Conservation (phyloP, 768 basidiomycete genomes). For the Pleurotus platypus region DNA sequence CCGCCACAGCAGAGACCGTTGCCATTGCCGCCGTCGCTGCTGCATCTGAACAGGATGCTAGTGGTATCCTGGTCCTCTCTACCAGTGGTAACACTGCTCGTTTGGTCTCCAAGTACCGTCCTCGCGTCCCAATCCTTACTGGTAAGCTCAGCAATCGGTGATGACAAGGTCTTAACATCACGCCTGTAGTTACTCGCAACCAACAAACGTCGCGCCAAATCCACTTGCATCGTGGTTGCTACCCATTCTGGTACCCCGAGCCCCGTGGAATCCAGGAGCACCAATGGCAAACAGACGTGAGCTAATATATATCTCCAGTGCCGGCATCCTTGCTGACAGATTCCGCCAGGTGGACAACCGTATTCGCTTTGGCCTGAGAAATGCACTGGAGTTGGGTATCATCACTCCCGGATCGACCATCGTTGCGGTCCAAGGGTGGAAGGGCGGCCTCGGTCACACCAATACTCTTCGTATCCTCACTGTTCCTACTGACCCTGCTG, state of each 20-base stretch:
- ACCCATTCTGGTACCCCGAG: conserved; percentile 96
- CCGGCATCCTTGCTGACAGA: no score
- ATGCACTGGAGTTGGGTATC: conserved; percentile 79
- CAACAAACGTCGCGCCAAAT: conserved; percentile 94
- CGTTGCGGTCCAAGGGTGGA: conserved; percentile 99
- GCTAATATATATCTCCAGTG: conserved; percentile 20
- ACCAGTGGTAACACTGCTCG: conserved; percentile 97
- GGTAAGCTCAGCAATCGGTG: conserved; percentile 41
- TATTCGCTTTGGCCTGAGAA: conserved; percentile 83
- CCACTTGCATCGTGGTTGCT: conserved; percentile 94
- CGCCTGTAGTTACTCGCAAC: conserved; percentile 83
- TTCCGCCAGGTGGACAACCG: conserved; percentile 74
- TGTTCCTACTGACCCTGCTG: conserved; percentile 78
- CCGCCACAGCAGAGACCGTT: conserved; percentile 92
- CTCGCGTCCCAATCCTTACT: conserved; percentile 89
- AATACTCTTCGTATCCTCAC: conserved; percentile 84
- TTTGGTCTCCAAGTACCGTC: conserved; percentile 94
- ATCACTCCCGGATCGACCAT: conserved; percentile 87
- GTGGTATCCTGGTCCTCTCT: conserved; percentile 93
- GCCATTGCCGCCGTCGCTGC: conserved; percentile 96
- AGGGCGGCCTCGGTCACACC: conserved; percentile 94
- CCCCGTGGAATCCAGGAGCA: conserved; percentile 83
- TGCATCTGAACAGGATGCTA: conserved; percentile 90
- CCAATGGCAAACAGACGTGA: conserved; percentile 97
- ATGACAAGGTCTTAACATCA: not conserved